Evolutionary conservation across 805 yeast genomes (phyloP), one percentile per base, ranked within the genome.

Genomic region (Pichia gijzeniarum): DNA sequence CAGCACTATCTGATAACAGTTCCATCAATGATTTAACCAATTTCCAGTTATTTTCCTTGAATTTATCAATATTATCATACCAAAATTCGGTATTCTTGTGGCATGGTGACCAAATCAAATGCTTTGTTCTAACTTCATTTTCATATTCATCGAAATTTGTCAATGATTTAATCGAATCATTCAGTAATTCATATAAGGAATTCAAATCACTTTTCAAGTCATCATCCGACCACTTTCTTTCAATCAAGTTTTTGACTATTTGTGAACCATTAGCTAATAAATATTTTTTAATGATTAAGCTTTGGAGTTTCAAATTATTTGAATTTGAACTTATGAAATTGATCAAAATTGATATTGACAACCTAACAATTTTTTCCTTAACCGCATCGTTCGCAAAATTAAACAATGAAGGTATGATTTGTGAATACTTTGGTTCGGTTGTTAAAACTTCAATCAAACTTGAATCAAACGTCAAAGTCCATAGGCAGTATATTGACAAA

Each of bases 151-250:
- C 98, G 63, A 91, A 86, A 1, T 95, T 88, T 4, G 97, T 83
- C 70, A 93, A 76, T 53, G 77, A 79, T 40, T 81, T 76, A 50
- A 83, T 89, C 40, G 87, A 82, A 25, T 79, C 84, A 51, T 79
- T 79, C 52, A 91, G 73, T n/a, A 71, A 69, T 31, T 72, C 77
- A 47, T 72, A 68, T 52, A 93, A 70, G 28, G 67, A 61, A 19
- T 68, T 70, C 54, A 93, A 75, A 62, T 89, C 97, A 17, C 69
- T 70, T 39, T 85, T 77, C 56, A 93, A 76, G 63, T 93, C 99
- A 51, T 87, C 93, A 63, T 93, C 99, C 5, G 95, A 84, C 82
- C 95, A 90, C 65, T 93, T 93, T 58, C 98, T 74, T 49, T 85
- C 91, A 53, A 80, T 76, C 56, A 93, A 74, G 47, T 81, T 77